Evolutionary conservation across 768 basidiomycete species (phyloP), one percentile per base, ranked within the genome.

Genomic region (Rhizopogon vesiculosus): DNA sequence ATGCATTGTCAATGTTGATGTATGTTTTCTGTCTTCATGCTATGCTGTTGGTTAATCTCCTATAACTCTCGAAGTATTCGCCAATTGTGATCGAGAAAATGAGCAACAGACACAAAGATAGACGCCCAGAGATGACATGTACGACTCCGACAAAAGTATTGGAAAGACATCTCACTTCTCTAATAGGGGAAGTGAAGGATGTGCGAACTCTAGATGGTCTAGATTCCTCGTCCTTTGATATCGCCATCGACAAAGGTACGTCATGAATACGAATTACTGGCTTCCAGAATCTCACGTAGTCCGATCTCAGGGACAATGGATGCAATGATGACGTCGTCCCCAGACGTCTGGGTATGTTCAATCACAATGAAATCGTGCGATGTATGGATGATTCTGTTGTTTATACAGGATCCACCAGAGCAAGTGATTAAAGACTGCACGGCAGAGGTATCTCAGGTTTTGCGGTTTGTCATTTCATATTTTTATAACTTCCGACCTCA

Each of bases 301-400:
- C 28, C 19, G 41, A 10, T 10, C 4, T 33, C 55, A 82, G 80
- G 89, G 15, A 92, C 91, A 1, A 91, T 93, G 89, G 91, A 93
- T 66, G 89, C 90, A 3, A 88, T 93, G 87, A 85, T 93, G 84
- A 85, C 91, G 0, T 75, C 81, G 1, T 89, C 89, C 65, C 85
- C 86, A 16, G 87, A 91, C 61, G 85, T 91, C 54, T 93, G 91
- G 91, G 89, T 87, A 60, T 50, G 78, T 59, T 49, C 9, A 13
- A 39, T 40, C 4, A 48, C 19, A 1, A 9, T 43, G 19, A 19
- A 19, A 10, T 19, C 19, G 9, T 42, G 18, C 39, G 31, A 15
- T 49, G 19, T 22, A 22, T 19, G 49, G n/a, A 45, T 39, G 49
- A 25, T 52, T 46, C 57, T 56, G 4, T 51, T 50, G 35, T 19